These are phyloP conservation scores for Candida boidinii DNA, from an alignment of 805 yeast genomes.

Conservation along the genomic window DNA sequence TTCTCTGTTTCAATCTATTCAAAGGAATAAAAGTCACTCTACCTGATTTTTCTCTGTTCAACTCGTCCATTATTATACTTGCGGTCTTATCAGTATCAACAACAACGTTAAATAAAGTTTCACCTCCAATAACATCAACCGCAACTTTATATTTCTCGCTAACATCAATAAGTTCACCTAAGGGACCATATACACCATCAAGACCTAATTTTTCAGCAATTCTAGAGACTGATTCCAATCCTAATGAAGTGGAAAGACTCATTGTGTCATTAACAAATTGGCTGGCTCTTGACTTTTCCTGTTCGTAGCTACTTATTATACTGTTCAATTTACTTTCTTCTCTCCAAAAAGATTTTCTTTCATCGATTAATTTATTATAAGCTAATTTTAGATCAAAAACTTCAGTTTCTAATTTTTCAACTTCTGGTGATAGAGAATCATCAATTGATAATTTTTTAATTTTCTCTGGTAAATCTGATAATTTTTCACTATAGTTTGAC, in stretches of 20 bases:
- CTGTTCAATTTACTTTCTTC: conserved; percentile 60
- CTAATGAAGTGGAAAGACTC: conserved; percentile 62
- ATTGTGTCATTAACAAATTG: conserved; percentile 61
- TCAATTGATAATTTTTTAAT: conserved; percentile 1
- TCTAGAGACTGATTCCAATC: conserved; percentile 60
- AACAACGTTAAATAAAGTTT: conserved; percentile 76
- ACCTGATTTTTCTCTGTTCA: conserved; percentile 63
- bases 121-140: conserved; percentile 85
- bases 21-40: conserved; percentile 89
- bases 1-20: conserved; percentile 46
- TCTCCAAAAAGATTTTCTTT: conserved; percentile 71
- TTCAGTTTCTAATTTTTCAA: conserved; percentile 22
- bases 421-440: conserved; percentile 13
- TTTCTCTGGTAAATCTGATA: conserved; percentile 27
- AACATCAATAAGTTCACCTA: conserved; percentile 76
- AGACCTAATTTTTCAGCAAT: conserved; percentile 54
- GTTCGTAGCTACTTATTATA: conserved; percentile 43
- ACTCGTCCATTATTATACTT: conserved; percentile 64
- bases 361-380: conserved; percentile 44
- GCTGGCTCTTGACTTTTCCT: conserved; percentile 49
- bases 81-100: conserved; percentile 88
- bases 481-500: conserved; percentile 15
- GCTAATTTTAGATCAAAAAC: conserved; percentile 27
- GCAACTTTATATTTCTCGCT: conserved; percentile 79
- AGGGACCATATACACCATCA: conserved; percentile 65